Conservation (phyloP, 169 alveolate species). For the Cryptosporidium ryanae region DNA sequence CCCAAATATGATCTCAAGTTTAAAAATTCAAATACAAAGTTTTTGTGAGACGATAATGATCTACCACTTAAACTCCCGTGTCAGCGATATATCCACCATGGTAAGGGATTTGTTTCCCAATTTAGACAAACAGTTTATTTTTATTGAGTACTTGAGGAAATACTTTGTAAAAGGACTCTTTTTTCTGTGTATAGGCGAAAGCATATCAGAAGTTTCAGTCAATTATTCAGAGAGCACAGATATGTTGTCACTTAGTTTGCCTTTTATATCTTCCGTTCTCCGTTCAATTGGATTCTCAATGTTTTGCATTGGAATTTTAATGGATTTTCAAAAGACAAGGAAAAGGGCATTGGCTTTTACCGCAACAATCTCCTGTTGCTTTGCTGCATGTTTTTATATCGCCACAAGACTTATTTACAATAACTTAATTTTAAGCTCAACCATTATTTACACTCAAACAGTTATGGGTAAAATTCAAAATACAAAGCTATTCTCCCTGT, state of each 20-base stretch:
- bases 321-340: constrained; percentile 16
- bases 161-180: constrained; percentile 16
- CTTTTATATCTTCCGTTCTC: constrained; percentile 25
- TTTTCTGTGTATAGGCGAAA: constrained; percentile 27
- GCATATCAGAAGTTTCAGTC: constrained; percentile 39
- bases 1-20: constrained; percentile 61
- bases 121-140: constrained; percentile 14
- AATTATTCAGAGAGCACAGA: not conserved
- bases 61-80: not conserved
- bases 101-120: constrained; percentile 46
- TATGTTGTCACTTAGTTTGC: constrained; percentile 5
- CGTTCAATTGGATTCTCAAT: constrained; percentile 27
- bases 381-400: not conserved
- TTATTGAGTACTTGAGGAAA: constrained; percentile 16
- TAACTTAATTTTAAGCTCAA: not conserved
- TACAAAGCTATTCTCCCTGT: not conserved
- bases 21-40: constrained; percentile 39
- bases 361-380: constrained; percentile 1
- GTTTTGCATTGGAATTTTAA: not conserved
- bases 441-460: not conserved
- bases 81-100: not conserved
- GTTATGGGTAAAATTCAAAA: not conserved
- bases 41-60: constrained; percentile 51
- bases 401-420: not conserved
- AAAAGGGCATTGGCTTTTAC: not conserved